A percentile compares a stretch with the other conserved stretches of the same genome.
These are phyloP conservation scores for Mycena polygramma DNA, from an alignment of 768 basidiomycete genomes.

Conservation along the genomic window DNA sequence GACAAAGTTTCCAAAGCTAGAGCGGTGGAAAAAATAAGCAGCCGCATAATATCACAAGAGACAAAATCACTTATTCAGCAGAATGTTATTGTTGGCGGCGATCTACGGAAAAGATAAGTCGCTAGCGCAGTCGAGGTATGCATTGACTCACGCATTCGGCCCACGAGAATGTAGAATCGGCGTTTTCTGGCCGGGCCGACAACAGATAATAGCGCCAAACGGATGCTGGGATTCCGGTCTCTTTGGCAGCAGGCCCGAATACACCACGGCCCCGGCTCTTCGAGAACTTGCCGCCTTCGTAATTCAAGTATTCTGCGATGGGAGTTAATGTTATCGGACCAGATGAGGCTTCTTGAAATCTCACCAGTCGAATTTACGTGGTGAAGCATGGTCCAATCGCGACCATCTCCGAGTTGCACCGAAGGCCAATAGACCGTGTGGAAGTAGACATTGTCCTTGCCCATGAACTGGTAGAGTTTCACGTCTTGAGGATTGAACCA, in stretches of 20 bases:
- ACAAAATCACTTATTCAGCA: conserved; percentile 86
- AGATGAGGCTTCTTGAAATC: conserved; percentile 34
- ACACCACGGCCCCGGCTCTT: conserved; percentile 98
- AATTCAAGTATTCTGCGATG: conserved; percentile 90
- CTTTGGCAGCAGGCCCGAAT: conserved; percentile 93
- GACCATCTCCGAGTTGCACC: conserved; percentile 88
- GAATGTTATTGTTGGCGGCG: conserved; percentile 90
- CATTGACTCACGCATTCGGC: conserved; percentile 80
- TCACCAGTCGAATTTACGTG: conserved; percentile 95
- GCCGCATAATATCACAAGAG: neutral
- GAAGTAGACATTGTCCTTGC: conserved; percentile 99
- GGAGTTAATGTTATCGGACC: conserved; percentile 1
- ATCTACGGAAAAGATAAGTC: conserved; percentile 62
- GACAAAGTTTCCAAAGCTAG: conserved; percentile 96
- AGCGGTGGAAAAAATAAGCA: neutral
- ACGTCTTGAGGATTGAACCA: conserved; percentile 95
- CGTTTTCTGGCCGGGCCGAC: conserved; percentile 92
- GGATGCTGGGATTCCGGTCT: conserved; percentile 92
- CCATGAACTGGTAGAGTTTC: conserved; percentile 98
- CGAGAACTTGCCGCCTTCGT: conserved; percentile 99
- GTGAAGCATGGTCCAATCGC: conserved; percentile 93
- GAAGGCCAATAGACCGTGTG: conserved; percentile 97
- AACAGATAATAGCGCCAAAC: conserved; percentile 98
- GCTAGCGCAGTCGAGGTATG: neutral
- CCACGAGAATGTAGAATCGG: conserved; percentile 98